phyloP scores from a whole-genome alignment of 192 early-diverging fungal genomes.

The Podila minutissima region DNA sequence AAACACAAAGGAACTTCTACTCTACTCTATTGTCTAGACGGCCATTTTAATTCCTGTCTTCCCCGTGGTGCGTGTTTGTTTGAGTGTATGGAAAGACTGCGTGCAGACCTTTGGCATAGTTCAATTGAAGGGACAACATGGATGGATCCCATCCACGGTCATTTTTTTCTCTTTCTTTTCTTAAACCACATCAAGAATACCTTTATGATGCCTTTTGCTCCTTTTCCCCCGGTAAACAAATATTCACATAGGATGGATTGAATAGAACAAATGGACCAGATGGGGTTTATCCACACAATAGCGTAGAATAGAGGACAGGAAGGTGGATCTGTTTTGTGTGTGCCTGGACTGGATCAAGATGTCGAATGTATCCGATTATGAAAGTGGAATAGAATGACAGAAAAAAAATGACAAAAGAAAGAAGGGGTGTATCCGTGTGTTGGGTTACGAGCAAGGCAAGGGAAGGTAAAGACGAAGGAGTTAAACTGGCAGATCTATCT shows the following conservation, averaged over 20 bases:
- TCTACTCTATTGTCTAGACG: too few relatives aligned
- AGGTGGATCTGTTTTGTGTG: background rate
- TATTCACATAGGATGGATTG: background rate
- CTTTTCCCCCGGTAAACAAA: background rate
- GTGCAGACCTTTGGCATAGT: too few relatives aligned
- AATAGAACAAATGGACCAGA: background rate
- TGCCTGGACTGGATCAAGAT: background rate
- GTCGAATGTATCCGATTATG: background rate
- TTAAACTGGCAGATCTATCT: background rate
- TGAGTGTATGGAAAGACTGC: background rate
- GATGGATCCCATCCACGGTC: background rate
- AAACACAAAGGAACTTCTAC: too few relatives aligned
- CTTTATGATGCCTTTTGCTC: background rate
- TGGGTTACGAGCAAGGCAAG: background rate
- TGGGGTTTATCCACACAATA: background rate
- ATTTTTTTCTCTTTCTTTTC: background rate
- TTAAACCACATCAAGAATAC: conserved; percentile 1
- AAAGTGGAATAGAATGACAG: background rate
- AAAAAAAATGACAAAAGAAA: background rate
- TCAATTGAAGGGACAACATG: too few relatives aligned
- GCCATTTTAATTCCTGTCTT: conserved; percentile 5
- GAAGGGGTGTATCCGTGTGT: background rate
- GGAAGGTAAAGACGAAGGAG: background rate
- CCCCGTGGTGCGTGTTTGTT: conserved; percentile 2
- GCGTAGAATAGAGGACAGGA: background rate